Conservation (phyloP, 805 yeast genomes). For the Kurtzmaniella cleridarum region DNA sequence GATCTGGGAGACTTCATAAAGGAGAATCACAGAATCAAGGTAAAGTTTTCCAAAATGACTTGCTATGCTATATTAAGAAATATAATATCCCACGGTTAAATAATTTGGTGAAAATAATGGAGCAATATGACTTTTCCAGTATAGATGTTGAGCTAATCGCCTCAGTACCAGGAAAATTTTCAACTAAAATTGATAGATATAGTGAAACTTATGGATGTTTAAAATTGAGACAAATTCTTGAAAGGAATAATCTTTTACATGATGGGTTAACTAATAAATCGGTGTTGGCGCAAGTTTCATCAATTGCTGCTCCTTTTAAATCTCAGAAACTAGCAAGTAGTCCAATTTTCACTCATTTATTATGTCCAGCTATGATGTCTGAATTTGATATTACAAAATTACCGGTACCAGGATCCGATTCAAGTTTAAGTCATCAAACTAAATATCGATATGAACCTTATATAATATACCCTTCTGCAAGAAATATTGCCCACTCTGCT, state of each 20-base stretch:
- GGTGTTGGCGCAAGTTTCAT: conserved; percentile 41
- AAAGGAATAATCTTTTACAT: conserved; percentile 25
- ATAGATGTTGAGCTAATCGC: conserved; percentile 51
- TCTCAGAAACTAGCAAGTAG: conserved; percentile 17
- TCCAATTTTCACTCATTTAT: conserved; percentile 43
- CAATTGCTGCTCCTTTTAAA: conserved; percentile 43
- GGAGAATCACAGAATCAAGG: conserved; percentile 9
- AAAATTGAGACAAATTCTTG: conserved; percentile 37
- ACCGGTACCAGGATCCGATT: conserved; percentile 20
- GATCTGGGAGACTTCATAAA: conserved; percentile 39
- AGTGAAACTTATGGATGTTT: conserved; percentile 44
- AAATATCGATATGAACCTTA: conserved; percentile 24
- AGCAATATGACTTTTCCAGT: conserved; percentile 37
- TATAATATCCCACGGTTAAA: conserved; percentile 31
- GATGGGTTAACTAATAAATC: conserved; percentile 7
- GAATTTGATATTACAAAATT: conserved; percentile 17
- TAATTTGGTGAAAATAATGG: conserved; percentile 22
- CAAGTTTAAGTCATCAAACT: conserved; percentile 16
- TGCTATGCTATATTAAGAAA: conserved; percentile 38
- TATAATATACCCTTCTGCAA: conserved; percentile 41
- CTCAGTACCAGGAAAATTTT: conserved; percentile 44
- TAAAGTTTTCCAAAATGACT: conserved; percentile 38
- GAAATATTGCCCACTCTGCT: conserved; percentile 32
- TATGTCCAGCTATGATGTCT: conserved; percentile 40
- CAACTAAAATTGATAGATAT: conserved; percentile 13